Evolutionary conservation across 148 eudicot genomes (phyloP).

Genomic region (Cornus kousa): DNA sequence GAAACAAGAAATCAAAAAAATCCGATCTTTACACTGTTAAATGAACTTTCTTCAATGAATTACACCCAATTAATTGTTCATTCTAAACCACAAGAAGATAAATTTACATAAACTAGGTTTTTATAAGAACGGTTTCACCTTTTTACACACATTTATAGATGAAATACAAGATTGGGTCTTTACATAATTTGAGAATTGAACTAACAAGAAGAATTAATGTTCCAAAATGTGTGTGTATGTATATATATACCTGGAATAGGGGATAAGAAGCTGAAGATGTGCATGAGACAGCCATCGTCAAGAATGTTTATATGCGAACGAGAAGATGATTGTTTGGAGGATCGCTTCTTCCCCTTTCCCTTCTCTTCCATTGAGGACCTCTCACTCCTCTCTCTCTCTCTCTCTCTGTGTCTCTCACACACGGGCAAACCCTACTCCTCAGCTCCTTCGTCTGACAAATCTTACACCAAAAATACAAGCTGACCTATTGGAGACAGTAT

Average conservation of each 20-base stretch:
- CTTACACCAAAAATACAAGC: no score
- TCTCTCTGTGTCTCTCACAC: constrained; percentile 7
- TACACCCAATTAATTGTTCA: background rate
- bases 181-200: background rate
- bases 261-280: constrained; percentile 86
- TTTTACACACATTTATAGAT: background rate
- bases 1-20: background rate
- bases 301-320: constrained; percentile 46
- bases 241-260: constrained; percentile 77
- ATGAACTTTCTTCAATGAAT: background rate
- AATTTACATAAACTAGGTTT: background rate
- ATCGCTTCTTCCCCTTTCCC: constrained; percentile 46
- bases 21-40: background rate
- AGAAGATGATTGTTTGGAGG: constrained; percentile 23
- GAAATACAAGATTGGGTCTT: constrained; percentile 4
- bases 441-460: constrained; percentile 11
- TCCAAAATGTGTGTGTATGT: background rate
- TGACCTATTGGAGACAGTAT: no score
- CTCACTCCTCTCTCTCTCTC: constrained; percentile 1
- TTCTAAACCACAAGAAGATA: background rate
- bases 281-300: constrained; percentile 98
- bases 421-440: background rate
- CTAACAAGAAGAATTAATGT: constrained; percentile 9
- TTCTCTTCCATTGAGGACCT: constrained; percentile 17
- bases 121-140: background rate